A percentile compares a stretch with the other conserved stretches of the same genome.
These are phyloP conservation scores for Blumeria graminis DNA, from an alignment of 2,329 filamentous ascomycete genomes.

Conservation along the genomic window DNA sequence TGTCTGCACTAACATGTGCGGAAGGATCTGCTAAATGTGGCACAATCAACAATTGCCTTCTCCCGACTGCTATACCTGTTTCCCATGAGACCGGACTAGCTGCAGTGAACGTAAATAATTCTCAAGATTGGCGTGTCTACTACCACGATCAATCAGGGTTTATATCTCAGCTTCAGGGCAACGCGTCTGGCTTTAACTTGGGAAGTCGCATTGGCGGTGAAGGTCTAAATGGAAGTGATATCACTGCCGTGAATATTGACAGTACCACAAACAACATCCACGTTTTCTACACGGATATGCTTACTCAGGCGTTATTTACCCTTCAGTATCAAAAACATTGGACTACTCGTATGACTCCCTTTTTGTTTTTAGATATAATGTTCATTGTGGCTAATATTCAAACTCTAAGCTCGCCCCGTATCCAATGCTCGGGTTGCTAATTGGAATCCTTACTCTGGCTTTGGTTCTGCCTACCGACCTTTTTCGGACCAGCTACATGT, in stretches of 20 bases:
- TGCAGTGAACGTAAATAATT: constrained; percentile 8
- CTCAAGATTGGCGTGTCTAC: constrained; percentile 9
- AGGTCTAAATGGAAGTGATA: constrained; percentile 5
- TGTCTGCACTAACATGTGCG: constrained; percentile 8
- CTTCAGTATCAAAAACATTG: constrained; percentile 7
- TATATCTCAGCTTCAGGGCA: constrained; percentile 7
- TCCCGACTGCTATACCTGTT: constrained; percentile 5
- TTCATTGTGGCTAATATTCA: neutral
- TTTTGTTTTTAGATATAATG: neutral
- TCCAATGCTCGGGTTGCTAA: constrained; percentile 2
- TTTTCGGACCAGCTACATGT: constrained; percentile 7
- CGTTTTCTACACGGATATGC: constrained; percentile 7
- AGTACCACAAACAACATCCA: constrained; percentile 9
- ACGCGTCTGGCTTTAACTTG: constrained; percentile 7
- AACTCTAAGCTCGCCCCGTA: constrained; percentile 2
- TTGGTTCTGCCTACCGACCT: constrained; percentile 5
- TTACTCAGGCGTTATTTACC: constrained; percentile 5
- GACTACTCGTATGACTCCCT: constrained; percentile 6
- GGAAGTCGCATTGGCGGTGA: constrained; percentile 6
- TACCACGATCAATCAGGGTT: constrained; percentile 6
- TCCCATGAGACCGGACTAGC: constrained; percentile 7
- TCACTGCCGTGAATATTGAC: constrained; percentile 9
- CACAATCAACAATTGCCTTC: constrained; percentile 5
- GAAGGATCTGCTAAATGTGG: constrained; percentile 5
- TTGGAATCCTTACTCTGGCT: constrained; percentile 8